Conservation (phyloP, 2,329 filamentous ascomycete species). For the Fusarium subglutinans region DNA sequence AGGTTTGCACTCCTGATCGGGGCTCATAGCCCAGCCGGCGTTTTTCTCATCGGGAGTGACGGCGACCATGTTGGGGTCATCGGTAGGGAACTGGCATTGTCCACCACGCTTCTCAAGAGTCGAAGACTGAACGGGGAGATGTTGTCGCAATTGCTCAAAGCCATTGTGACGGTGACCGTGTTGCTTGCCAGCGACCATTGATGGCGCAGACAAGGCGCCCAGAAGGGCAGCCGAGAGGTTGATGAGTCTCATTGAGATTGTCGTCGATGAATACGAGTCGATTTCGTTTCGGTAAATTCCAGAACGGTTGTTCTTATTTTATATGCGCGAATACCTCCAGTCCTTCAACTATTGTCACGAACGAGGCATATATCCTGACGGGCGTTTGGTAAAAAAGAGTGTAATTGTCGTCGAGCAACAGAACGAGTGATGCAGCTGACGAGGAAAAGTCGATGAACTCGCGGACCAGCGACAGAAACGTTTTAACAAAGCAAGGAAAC, state of each 20-base stretch:
- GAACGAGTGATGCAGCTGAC: conserved; percentile 40
- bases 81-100: conserved; percentile 71
- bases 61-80: conserved; percentile 70
- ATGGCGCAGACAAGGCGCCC: conserved; percentile 57
- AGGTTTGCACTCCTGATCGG: conserved; percentile 73
- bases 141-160: conserved; percentile 51
- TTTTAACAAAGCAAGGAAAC: conserved; percentile 37
- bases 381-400: conserved; percentile 31
- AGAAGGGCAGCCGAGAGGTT: conserved; percentile 60
- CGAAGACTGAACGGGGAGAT: conserved; percentile 33
- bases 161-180: conserved; percentile 48
- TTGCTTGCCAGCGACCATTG: conserved; percentile 46
- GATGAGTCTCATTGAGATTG: conserved; percentile 62
- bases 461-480: conserved; percentile 38
- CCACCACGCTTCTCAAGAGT: conserved; percentile 61
- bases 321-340: conserved; percentile 28
- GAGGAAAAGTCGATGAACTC: conserved; percentile 17
- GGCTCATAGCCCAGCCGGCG: conserved; percentile 82
- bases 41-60: conserved; percentile 73
- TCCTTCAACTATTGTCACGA: conserved; percentile 32
- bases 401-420: conserved; percentile 38
- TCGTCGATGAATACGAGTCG: conserved; percentile 36
- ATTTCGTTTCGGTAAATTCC: conserved; percentile 19
- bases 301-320: conserved; percentile 35
- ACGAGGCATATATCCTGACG: conserved; percentile 26